Percentiles rank a stretch among this genome's conserved stretches.
Evolutionary conservation across 768 basidiomycete species (phyloP).

Genomic region (Russula dissimulans): DNA sequence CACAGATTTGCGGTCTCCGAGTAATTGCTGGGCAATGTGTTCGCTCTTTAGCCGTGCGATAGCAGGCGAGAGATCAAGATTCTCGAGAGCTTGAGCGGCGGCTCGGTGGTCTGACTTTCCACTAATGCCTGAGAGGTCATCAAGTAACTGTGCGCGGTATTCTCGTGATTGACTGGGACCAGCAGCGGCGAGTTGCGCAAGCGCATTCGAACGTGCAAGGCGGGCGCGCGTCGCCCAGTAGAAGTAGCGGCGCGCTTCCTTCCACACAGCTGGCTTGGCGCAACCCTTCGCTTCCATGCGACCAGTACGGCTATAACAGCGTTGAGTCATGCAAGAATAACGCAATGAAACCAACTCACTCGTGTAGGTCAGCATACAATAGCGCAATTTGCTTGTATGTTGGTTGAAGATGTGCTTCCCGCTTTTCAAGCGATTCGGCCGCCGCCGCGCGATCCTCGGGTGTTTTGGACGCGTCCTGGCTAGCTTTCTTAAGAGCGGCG

Average conservation of each 20-base stretch:
- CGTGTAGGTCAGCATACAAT: slow-evolving; percentile 93
- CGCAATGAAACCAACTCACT: slow-evolving; percentile 41
- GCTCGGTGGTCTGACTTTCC: slow-evolving; percentile 45
- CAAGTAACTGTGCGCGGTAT: slow-evolving; percentile 56
- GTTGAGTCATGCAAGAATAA: neutral
- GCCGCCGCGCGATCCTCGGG: slow-evolving; percentile 68
- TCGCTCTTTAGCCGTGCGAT: slow-evolving; percentile 60
- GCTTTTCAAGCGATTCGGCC: slow-evolving; percentile 53
- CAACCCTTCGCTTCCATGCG: slow-evolving; percentile 98
- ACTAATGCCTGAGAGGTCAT: slow-evolving; percentile 49
- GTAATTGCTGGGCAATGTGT: slow-evolving; percentile 53
- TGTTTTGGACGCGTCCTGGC: slow-evolving; percentile 63
- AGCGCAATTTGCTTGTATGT: slow-evolving; percentile 92
- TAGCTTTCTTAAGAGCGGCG: slow-evolving; percentile 68
- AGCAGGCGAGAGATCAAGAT: slow-evolving; percentile 55
- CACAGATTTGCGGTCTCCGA: slow-evolving; percentile 69
- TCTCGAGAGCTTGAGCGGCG: slow-evolving; percentile 58
- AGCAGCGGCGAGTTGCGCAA: slow-evolving; percentile 55
- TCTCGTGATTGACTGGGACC: slow-evolving; percentile 62
- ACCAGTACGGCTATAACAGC: slow-evolving; percentile 60
- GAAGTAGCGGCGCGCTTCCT: slow-evolving; percentile 79
- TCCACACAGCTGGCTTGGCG: slow-evolving; percentile 81
- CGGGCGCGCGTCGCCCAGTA: slow-evolving; percentile 91
- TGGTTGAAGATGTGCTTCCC: slow-evolving; percentile 77
- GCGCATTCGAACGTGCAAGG: slow-evolving; percentile 55